These are phyloP conservation scores for Fragilariopsis cylindrus DNA, from an alignment of 108 stramenopile species.

Conservation along the genomic window DNA sequence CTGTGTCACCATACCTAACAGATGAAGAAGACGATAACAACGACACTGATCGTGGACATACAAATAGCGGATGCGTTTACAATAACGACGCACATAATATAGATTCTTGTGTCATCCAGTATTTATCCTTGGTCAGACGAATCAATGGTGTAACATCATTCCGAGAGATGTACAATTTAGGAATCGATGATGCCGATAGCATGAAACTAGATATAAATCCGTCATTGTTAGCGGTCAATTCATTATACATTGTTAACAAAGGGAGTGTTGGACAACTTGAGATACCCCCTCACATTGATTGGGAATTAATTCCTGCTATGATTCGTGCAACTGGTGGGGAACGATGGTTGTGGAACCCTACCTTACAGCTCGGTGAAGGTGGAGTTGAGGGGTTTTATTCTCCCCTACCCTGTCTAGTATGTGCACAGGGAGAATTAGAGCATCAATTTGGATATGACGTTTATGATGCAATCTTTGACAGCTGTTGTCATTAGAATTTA, in stretches of 20 bases:
- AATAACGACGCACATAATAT: constrained; percentile 22
- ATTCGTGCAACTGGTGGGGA: constrained; percentile 36
- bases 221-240: constrained; percentile 15
- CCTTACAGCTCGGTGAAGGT: constrained; percentile 1
- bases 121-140: constrained; percentile 28
- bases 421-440: constrained; percentile 25
- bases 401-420: constrained; percentile 26
- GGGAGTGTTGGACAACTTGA: constrained; percentile 12
- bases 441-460: constrained; percentile 33
- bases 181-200: constrained; percentile 14
- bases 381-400: constrained; percentile 26
- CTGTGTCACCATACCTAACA: constrained; percentile 22
- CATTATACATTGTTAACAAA: constrained; percentile 15
- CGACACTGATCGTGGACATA: neutral
- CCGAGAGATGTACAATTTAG: constrained; percentile 27
- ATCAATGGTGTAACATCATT: constrained; percentile 39
- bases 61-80: neutral
- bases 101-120: constrained; percentile 31
- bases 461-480: constrained; percentile 30
- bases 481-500: constrained; percentile 1
- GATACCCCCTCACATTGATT: constrained; percentile 24
- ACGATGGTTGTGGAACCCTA: constrained; percentile 32
- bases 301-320: constrained; percentile 40
- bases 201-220: constrained; percentile 12
- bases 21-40: neutral